Percentiles rank a stretch among this genome's conserved stretches.
These are phyloP conservation scores for Ceratorhiza oryzae-sativae DNA, from an alignment of 1,284 basidiomycete genomes.

Conservation along the genomic window DNA sequence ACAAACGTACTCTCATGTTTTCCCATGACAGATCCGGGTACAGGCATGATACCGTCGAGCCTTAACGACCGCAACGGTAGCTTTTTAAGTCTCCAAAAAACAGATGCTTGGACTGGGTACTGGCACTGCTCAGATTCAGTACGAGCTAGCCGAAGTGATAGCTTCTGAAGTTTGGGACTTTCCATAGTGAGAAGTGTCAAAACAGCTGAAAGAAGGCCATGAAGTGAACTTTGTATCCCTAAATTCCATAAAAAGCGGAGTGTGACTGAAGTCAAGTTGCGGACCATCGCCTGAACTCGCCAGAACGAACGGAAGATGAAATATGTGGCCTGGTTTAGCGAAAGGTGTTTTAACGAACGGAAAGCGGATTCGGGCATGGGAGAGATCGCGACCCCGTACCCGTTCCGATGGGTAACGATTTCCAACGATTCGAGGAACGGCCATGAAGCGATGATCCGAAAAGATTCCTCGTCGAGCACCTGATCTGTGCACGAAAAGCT, in stretches of 20 bases:
- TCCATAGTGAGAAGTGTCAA: background rate
- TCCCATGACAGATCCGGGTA: background rate
- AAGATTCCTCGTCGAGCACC: background rate
- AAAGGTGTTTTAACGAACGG: background rate
- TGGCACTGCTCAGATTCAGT: background rate
- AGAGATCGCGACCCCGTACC: background rate
- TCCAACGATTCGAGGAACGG: background rate
- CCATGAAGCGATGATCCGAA: background rate
- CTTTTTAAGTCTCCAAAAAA: background rate
- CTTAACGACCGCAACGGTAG: background rate
- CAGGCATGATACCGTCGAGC: background rate
- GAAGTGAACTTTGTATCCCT: too few relatives aligned
- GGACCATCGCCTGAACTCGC: background rate
- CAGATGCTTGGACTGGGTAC: background rate
- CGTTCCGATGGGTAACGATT: background rate
- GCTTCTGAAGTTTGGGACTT: background rate
- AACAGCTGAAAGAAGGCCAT: too few relatives aligned
- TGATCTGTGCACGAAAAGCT: background rate
- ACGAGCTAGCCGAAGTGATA: background rate
- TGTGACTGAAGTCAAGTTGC: background rate
- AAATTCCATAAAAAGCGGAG: background rate
- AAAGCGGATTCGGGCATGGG: background rate
- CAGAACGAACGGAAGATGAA: background rate
- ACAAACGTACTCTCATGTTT: background rate
- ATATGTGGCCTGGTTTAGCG: background rate